Base-by-base conservation (phyloP, 208 protist species). In the Naegleria fowleri region DNA sequence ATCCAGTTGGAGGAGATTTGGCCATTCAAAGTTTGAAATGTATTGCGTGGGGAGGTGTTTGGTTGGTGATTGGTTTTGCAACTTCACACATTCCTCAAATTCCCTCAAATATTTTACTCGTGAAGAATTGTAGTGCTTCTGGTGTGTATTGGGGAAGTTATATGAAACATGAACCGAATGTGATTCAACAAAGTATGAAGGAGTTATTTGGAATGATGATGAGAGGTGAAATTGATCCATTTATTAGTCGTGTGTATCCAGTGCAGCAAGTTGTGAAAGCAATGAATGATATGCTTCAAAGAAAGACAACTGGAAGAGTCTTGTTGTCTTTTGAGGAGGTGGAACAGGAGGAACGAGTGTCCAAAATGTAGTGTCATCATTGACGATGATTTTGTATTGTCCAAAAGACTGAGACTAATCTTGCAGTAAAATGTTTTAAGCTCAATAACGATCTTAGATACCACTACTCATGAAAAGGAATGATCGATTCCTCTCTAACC, bases 1-100 rank as follows among this genome's bases (percentile, higher is more conserved):
- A 92, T 67, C 90, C 90, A 16, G 90, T 92, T 52, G 90, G 90
- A n/a, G 90, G 90, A 25, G 88, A 92, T 76, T 76, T 92, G 15
- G 52, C 83, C 4, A 22, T 91, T 2, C 58, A 92, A 51, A 88
- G 87, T 33, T 48, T 92, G 33, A 52, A 90, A 36, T 92, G 90
- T 90, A 90, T 92, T 9, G 90, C 90, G 0, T 55, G 87, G 51
- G 58, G 43, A 59, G 90, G 90, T 36, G 91, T 29, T 38, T 52
- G 91, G 25, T 41, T 92, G 5, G 90, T 92, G n/a, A 90, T 92
- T 59, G 90, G 90, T 9, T 92, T 92, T 86, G 90, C 90, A 2
- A 39, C 25, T 16, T 25, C 87, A n/a, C 25, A 67, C 15, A 92
- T 92, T 52, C 90, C 87, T 33, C 58, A 91, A 41, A 67, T 92